Evolutionary conservation across 495 filamentous ascomycete genomes (phyloP), one percentile per base, ranked within the genome.

Genomic region (Penicillium soppii): DNA sequence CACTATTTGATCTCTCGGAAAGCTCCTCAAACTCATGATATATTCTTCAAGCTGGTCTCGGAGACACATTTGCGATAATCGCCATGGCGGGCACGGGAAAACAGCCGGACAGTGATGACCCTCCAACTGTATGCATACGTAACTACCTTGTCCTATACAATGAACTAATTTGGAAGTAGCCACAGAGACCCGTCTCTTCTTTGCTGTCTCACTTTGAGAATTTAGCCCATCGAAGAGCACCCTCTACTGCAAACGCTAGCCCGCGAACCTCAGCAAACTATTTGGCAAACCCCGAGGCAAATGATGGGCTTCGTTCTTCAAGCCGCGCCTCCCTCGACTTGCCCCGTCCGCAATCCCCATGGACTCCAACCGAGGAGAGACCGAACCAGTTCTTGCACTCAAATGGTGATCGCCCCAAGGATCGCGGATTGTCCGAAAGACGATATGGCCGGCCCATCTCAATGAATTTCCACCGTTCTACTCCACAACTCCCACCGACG

Each of bases 191-290:
- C 0, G 94, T 98, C 21, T 98, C 94, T 35, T 95, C 92, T 38
- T 76, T 97, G 26, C 81, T 90, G 40, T 94, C 91, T 35, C 87
- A 92, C 64, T 98, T 98, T 62, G 94, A 98, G 76, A 87, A 87
- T 50, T 84, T 96, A 66, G 80, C 85, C 30, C 82, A 81, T 56
- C 62, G 74, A 44, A 81, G 64, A 43, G 59, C 65, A 8, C 59
- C 61, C 20, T 68, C 71, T 7, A 56, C 66, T 35, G 46, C 49
- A 5, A 43, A 63, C 1, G 57, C 52, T 72, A 60, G 55, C 56
- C 58, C 56, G 33, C 74, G 49, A 63, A 57, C 71, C 62, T 54
- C 65, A 61, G 39, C 62, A 64, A 58, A 47, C 59, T 52, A 52
- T n/a, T 50, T 63, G 64, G 67, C 48, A 66, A 57, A 67, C 54